Base-by-base conservation (phyloP, 768 basidiomycete genomes). In the Suillus sp. region DNA sequence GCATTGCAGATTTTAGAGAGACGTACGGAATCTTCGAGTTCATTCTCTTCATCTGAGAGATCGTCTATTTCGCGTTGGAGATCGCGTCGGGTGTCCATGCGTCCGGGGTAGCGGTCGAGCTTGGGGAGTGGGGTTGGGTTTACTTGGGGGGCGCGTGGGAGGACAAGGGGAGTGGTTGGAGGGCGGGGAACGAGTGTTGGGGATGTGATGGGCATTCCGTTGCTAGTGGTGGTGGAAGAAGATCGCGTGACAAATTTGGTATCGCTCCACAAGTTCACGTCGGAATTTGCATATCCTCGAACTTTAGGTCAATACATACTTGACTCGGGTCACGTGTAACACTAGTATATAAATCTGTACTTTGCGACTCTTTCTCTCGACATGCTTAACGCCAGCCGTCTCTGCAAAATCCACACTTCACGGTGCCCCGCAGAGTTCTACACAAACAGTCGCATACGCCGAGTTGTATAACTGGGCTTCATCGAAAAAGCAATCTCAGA, bases 21-120 rank as follows among this genome's bases (percentile, higher is more conserved):
- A 77, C 84, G 66, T 70, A 90, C 92, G 67, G 86, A 79, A 50
- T 90, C 89, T 63, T 93, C 92, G n/a, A 93, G 71, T 68, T 93
- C 90, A 59, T 80, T 84, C 75, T 93, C 92, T 72, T 93, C 92
- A 62, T 93, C 92, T 63, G 90, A 92, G 64, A 94, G 75, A 69
- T 94, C 91, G 55, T 92, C 90, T 81, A 91, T 89, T 72, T 94
- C 91, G 45, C 86, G 84, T 64, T 85, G 83, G 35, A 92, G 72
- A 73, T 93, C 88, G 27, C 92, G 84, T 47, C 82, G 79, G 37
- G 82, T 80, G 68, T 86, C 88, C 67, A 92, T 74, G 50, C 84
- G 81, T 2, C 82, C 84, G 67, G 87, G 83, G 2, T 78, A 78
- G 58, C 83, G 82, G 43, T 83, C 78, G 20, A 65, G 67, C 55